A percentile compares a stretch with the other conserved stretches of the same genome.
These are phyloP conservation scores for Penicillium sp. DNA, from an alignment of 2,329 filamentous ascomycete genomes.

Conservation along the genomic window DNA sequence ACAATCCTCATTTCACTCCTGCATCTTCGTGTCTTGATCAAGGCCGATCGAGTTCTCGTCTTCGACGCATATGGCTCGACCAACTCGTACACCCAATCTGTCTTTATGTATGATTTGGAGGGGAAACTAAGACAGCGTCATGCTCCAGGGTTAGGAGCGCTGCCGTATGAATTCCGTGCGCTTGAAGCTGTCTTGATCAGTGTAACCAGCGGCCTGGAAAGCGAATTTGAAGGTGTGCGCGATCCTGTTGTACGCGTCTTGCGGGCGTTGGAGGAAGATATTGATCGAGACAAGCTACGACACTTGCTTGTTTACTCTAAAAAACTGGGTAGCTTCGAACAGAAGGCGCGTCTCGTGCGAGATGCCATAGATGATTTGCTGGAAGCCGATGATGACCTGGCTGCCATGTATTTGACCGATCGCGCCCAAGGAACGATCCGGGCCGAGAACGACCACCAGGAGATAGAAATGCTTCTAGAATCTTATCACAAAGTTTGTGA, in stretches of 20 bases:
- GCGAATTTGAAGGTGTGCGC: constrained; percentile 88
- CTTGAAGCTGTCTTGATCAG: constrained; percentile 93
- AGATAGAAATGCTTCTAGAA: constrained; percentile 94
- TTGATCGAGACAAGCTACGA: constrained; percentile 88
- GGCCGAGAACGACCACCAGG: constrained; percentile 82
- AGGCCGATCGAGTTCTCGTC: constrained; percentile 86
- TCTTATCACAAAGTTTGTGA: constrained; percentile 98
- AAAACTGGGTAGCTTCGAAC: constrained; percentile 92
- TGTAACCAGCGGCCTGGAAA: constrained; percentile 85
- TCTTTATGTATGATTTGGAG: constrained; percentile 97
- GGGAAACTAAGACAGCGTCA: constrained; percentile 84
- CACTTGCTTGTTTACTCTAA: constrained; percentile 92
- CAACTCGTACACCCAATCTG: constrained; percentile 89
- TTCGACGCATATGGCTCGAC: constrained; percentile 96
- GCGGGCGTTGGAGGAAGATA: constrained; percentile 89
- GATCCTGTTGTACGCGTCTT: constrained; percentile 88
- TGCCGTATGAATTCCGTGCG: constrained; percentile 94
- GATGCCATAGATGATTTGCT: constrained; percentile 93
- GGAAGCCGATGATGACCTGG: constrained; percentile 92
- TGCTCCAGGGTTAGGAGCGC: constrained; percentile 48
- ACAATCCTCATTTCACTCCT: constrained; percentile 93
- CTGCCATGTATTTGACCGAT: constrained; percentile 92
- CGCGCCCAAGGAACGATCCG: constrained; percentile 70
- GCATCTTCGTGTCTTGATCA: constrained; percentile 94
- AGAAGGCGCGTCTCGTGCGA: constrained; percentile 88